Evolutionary conservation across 805 yeast species (phyloP).

Genomic region (Clavispora carvajalis): DNA sequence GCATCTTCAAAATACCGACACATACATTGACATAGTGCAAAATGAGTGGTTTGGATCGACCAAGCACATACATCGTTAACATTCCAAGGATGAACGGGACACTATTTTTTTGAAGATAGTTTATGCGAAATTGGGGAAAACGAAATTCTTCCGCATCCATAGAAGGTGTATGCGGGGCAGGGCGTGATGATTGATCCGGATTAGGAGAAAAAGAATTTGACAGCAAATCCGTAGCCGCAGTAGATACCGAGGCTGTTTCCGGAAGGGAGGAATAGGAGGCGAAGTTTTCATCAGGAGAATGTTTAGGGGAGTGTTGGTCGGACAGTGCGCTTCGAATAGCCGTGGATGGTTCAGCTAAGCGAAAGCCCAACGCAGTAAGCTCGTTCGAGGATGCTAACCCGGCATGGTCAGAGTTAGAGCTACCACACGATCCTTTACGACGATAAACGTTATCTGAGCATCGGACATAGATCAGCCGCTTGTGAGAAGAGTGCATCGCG

Average conservation of each 20-base stretch:
- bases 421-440: slow-evolving; percentile 1
- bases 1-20: slow-evolving; percentile 19
- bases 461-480: slow-evolving; percentile 7
- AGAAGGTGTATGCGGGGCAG: neutral
- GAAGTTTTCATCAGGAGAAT: neutral
- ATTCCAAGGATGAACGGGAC: slow-evolving; percentile 24
- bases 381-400: slow-evolving; percentile 16
- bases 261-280: neutral
- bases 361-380: slow-evolving; percentile 26
- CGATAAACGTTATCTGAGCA: slow-evolving; percentile 8
- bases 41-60: slow-evolving; percentile 19
- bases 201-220: neutral
- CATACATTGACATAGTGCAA: slow-evolving; percentile 15
- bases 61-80: slow-evolving; percentile 18
- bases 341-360: neutral
- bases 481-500: slow-evolving; percentile 1
- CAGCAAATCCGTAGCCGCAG: neutral
- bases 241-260: neutral
- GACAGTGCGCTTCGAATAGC: neutral
- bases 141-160: neutral
- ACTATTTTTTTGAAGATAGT: neutral
- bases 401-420: neutral
- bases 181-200: neutral
- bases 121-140: neutral
- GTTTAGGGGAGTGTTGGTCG: neutral